Percentiles rank a stretch among this genome's conserved stretches.
Conservation (phyloP, 129 eudicot genomes). For the Smallanthus sonchifolius region DNA sequence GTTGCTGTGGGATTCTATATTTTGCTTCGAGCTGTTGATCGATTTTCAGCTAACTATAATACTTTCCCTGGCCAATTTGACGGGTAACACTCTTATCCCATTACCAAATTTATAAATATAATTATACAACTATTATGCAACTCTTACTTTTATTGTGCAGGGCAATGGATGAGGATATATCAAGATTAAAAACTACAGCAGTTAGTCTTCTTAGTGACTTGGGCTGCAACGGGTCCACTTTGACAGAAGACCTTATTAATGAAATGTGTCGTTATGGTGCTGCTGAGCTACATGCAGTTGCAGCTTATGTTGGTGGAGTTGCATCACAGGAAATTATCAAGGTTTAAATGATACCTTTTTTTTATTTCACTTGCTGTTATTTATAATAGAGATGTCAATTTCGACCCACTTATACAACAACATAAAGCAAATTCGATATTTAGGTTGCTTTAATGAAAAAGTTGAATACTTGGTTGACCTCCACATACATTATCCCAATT, state of each 20-base stretch:
- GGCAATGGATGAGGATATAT: conserved; percentile 90
- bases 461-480: not conserved
- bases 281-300: conserved; percentile 93
- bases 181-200: conserved; percentile 80
- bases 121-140: not conserved
- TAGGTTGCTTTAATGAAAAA: not conserved
- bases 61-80: conserved; percentile 93
- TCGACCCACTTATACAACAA: not conserved
- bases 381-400: not conserved
- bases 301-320: conserved; percentile 86
- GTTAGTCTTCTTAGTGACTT: conserved; percentile 69
- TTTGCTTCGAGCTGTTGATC: conserved; percentile 92
- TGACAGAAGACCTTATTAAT: conserved; percentile 84
- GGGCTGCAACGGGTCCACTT: conserved; percentile 84
- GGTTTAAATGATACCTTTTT: conserved; percentile 33
- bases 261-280: conserved; percentile 99
- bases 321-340: conserved; percentile 97
- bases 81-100: conserved; percentile 51
- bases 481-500: not conserved
- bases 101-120: not conserved
- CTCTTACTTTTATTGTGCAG: conserved; percentile 30
- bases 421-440: not conserved
- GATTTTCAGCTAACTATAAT: conserved; percentile 73
- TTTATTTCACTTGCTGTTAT: not conserved
- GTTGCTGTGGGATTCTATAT: conserved; percentile 83